Percentiles rank a stretch among this genome's conserved stretches.
phyloP scores from a whole-genome alignment of 1,284 basidiomycete species.

The Heterobasidion annosum region DNA sequence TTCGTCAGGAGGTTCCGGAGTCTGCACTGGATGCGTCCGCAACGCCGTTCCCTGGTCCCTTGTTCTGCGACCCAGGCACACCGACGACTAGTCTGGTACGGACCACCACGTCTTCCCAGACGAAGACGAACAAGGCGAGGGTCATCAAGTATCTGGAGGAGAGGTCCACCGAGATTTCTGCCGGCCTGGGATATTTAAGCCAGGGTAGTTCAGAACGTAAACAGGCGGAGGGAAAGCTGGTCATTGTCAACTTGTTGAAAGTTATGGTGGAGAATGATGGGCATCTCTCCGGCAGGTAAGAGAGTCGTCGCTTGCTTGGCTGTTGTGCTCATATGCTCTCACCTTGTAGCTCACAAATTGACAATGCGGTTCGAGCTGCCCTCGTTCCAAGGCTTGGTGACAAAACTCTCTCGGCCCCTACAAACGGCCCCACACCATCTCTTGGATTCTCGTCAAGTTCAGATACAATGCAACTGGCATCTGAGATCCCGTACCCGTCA shows the following conservation, averaged over 20 bases:
- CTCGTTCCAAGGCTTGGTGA: conserved; percentile 49
- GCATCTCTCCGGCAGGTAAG: conserved; percentile 73
- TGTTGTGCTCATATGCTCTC: background rate
- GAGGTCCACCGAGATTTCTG: conserved; percentile 67
- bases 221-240: conserved; percentile 67
- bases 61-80: conserved; percentile 70
- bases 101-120: conserved; percentile 47
- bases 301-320: conserved; percentile 10
- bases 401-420: conserved; percentile 14
- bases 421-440: conserved; percentile 12
- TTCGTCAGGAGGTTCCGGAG: conserved; percentile 65
- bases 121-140: conserved; percentile 78
- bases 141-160: conserved; percentile 72
- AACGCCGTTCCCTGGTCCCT: conserved; percentile 73
- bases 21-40: conserved; percentile 51
- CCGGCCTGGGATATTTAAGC: conserved; percentile 67
- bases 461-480: conserved; percentile 11
- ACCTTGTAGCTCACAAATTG: conserved; percentile 53
- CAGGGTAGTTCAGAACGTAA: conserved; percentile 42
- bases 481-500: conserved; percentile 12
- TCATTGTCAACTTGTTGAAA: conserved; percentile 68
- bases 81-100: conserved; percentile 63
- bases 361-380: conserved; percentile 53
- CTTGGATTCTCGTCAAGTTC: conserved; percentile 4
- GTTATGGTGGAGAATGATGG: conserved; percentile 86